Evolutionary conservation across 192 early-diverging fungal genomes (phyloP).

Genomic region (Gamsiella multidivaricata): DNA sequence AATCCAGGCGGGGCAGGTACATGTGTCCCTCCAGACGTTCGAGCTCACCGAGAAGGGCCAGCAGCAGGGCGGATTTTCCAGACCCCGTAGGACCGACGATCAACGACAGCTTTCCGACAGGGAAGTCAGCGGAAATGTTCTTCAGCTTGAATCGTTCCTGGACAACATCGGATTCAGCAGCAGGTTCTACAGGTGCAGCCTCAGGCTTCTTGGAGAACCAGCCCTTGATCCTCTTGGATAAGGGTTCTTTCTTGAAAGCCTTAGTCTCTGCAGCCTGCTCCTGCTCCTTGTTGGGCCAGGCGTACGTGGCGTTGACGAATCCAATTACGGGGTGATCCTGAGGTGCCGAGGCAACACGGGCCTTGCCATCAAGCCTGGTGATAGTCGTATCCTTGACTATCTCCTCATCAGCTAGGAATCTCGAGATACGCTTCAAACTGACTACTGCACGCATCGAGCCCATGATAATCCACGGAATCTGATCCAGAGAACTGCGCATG

Average conservation of each 20-base stretch:
- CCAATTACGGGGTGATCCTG: slow-evolving; percentile 51
- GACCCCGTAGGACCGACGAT: slow-evolving; percentile 88
- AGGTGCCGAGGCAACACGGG: slow-evolving; percentile 59
- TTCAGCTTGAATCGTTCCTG: slow-evolving; percentile 62
- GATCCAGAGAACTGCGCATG: slow-evolving; percentile 67
- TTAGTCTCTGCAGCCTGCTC: slow-evolving; percentile 50
- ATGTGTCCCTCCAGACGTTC: slow-evolving; percentile 54
- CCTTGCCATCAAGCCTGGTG: slow-evolving; percentile 39
- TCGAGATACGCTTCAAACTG: slow-evolving; percentile 73
- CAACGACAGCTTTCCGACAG: slow-evolving; percentile 75
- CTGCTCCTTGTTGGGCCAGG: slow-evolving; percentile 43
- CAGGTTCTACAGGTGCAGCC: not conserved
- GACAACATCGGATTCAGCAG: slow-evolving; percentile 5
- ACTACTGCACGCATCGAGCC: slow-evolving; percentile 65
- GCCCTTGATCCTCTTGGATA: slow-evolving; percentile 12
- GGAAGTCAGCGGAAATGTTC: slow-evolving; percentile 75
- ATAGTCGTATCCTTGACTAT: slow-evolving; percentile 58
- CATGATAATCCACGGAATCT: slow-evolving; percentile 65
- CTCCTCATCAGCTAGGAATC: slow-evolving; percentile 79
- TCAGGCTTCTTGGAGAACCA: slow-evolving; percentile 26
- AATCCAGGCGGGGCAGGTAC: slow-evolving; percentile 55
- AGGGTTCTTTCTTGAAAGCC: slow-evolving; percentile 19
- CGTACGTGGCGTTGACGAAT: slow-evolving; percentile 31
- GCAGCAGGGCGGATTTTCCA: slow-evolving; percentile 86
- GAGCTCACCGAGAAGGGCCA: slow-evolving; percentile 90